phyloP scores from a whole-genome alignment of 371 early-diverging fungal species.

The Mucor lusitanicus region DNA sequence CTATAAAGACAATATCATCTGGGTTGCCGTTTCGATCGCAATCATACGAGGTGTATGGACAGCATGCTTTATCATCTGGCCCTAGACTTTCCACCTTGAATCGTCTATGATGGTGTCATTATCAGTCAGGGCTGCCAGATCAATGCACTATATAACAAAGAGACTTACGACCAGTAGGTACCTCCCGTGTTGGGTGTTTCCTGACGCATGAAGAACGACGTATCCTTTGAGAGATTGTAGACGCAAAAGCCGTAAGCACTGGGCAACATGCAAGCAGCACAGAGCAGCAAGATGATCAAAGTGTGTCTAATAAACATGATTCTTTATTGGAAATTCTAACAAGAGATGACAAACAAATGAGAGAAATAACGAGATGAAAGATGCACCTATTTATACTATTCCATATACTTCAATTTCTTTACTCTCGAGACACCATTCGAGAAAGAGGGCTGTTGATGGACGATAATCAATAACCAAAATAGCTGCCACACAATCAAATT shows the following conservation, averaged over 20 bases:
- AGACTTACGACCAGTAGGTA: not conserved
- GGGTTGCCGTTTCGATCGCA: not conserved
- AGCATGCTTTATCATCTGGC: constrained; percentile 16
- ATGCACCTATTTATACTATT: constrained; percentile 1
- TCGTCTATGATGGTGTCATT: not conserved
- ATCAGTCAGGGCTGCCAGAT: not conserved
- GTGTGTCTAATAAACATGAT: not conserved
- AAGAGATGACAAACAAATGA: not conserved
- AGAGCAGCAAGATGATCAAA: not conserved
- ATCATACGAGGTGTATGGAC: constrained; percentile 14
- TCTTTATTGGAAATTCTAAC: not conserved
- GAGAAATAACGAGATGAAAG: not conserved
- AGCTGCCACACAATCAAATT: not conserved
- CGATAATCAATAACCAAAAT: not conserved
- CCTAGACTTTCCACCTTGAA: not conserved
- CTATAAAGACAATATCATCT: not conserved
- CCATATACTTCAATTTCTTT: constrained; percentile 32
- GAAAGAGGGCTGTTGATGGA: constrained; percentile 23
- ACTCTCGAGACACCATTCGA: constrained; percentile 31
- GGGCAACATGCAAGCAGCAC: not conserved
- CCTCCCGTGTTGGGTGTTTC: not conserved
- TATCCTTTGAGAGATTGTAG: constrained; percentile 7
- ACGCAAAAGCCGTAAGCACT: constrained; percentile 12
- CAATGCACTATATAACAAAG: not conserved
- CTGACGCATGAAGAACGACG: not conserved